phyloP scores from a whole-genome alignment of 495 filamentous ascomycete genomes.

The Symbiotaphrina buchneri region DNA sequence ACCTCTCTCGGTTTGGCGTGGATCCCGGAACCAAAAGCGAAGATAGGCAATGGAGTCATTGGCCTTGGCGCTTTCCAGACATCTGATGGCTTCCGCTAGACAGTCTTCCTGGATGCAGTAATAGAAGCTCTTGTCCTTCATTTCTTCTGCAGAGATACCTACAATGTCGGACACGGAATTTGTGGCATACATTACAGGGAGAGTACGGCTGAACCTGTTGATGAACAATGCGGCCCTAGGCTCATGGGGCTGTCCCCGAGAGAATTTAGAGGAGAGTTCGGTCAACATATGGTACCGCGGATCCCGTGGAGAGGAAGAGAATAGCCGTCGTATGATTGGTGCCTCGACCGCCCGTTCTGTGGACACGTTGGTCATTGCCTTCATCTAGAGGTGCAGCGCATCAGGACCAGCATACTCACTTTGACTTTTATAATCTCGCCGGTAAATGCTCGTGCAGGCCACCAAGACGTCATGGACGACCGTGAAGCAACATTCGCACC shows the following conservation, averaged over 20 bases:
- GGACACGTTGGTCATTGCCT: background rate
- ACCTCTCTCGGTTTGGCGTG: slow-evolving; percentile 24
- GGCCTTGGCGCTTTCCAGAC: slow-evolving; percentile 68
- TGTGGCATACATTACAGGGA: slow-evolving; percentile 75
- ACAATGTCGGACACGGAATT: slow-evolving; percentile 49
- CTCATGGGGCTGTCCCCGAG: slow-evolving; percentile 38
- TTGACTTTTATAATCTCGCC: slow-evolving; percentile 41
- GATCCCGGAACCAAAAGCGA: slow-evolving; percentile 73
- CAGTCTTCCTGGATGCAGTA: slow-evolving; percentile 63
- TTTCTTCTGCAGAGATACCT: slow-evolving; percentile 38
- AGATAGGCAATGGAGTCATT: slow-evolving; percentile 88
- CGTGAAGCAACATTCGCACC: slow-evolving; percentile 79
- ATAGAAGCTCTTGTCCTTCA: slow-evolving; percentile 55
- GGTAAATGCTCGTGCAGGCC: slow-evolving; percentile 65
- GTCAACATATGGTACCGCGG: slow-evolving; percentile 83
- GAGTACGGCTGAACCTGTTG: slow-evolving; percentile 65
- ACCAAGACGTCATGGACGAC: slow-evolving; percentile 75
- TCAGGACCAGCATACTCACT: slow-evolving; percentile 32
- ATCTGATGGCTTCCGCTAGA: slow-evolving; percentile 48
- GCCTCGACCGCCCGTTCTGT: slow-evolving; percentile 61
- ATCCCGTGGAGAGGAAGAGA: slow-evolving; percentile 62
- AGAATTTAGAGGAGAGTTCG: slow-evolving; percentile 67
- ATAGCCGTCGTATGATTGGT: slow-evolving; percentile 53
- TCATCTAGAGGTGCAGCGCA: background rate
- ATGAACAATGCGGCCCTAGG: slow-evolving; percentile 70